Conservation (phyloP, 495 filamentous ascomycete species). For the Tuber calosporum region DNA sequence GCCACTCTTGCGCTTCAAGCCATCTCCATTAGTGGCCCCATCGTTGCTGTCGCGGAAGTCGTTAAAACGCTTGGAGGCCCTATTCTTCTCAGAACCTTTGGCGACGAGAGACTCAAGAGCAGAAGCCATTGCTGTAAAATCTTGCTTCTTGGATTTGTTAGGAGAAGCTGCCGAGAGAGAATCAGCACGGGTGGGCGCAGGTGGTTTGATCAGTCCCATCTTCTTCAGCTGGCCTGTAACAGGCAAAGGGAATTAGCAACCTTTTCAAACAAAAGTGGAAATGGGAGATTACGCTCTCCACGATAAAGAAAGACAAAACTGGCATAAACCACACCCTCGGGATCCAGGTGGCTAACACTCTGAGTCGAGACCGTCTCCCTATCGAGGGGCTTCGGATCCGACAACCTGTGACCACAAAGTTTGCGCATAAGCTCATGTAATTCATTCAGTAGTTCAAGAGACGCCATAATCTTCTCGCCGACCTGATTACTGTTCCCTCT, state of each 20-base stretch:
- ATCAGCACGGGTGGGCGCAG: conserved; percentile 10
- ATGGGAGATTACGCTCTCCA: conserved; percentile 69
- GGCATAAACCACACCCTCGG: conserved; percentile 88
- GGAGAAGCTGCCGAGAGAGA: conserved; percentile 11
- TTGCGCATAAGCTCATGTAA: conserved; percentile 37
- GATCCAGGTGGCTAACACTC: conserved; percentile 96
- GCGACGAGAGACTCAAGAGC: conserved; percentile 50
- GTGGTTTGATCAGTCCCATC: conserved; percentile 41
- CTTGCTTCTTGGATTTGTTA: conserved; percentile 84
- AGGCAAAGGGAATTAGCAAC: background rate
- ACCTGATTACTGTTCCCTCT: conserved; percentile 21
- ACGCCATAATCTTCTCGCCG: conserved; percentile 24
- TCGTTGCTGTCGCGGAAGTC: conserved; percentile 68
- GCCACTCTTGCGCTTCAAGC: conserved; percentile 29
- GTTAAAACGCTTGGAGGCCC: conserved; percentile 79
- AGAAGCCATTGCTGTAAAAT: conserved; percentile 46
- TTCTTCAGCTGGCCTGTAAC: conserved; percentile 38
- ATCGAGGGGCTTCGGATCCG: conserved; percentile 93
- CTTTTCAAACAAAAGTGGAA: background rate
- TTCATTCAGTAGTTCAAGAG: conserved; percentile 21
- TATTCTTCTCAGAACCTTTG: conserved; percentile 72
- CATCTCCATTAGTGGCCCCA: conserved; percentile 45
- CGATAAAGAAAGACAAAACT: conserved; percentile 97
- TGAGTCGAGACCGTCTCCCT: conserved; percentile 96
- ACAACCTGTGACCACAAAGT: conserved; percentile 58